phyloP scores from a whole-genome alignment of 306 rosid species.

The Acacia melanoxylon region DNA sequence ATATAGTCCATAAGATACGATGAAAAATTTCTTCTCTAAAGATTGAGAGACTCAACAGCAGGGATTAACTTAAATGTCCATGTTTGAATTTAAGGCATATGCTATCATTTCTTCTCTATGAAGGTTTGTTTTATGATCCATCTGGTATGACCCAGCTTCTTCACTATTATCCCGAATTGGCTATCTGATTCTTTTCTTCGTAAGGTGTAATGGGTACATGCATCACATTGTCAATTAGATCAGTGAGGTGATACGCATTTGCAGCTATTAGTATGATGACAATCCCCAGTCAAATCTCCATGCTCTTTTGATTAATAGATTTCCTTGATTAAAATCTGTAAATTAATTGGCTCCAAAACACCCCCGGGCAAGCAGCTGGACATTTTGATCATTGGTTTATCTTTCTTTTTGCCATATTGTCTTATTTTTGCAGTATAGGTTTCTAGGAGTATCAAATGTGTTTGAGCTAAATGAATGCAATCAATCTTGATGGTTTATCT shows the following conservation, averaged over 20 bases:
- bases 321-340: conserved; percentile 17
- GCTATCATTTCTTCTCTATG: neutral
- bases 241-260: conserved; percentile 19
- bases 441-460: neutral
- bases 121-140: neutral
- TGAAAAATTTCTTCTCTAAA: neutral
- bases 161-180: neutral
- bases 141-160: conserved; percentile 13
- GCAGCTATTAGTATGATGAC: neutral
- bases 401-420: conserved; percentile 7
- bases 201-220: conserved; percentile 14
- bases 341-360: neutral
- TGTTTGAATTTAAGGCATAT: neutral
- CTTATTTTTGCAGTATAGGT: conserved; percentile 13
- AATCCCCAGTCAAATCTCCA: neutral
- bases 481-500: conserved; percentile 10
- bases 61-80: conserved; percentile 14
- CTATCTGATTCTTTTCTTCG: neutral
- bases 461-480: conserved; percentile 11
- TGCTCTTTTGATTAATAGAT: conserved; percentile 13
- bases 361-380: neutral
- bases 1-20: neutral
- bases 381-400: neutral
- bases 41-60: conserved; percentile 3
- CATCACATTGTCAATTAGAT: conserved; percentile 19